Evolutionary conservation across 1,284 basidiomycete genomes (phyloP), one percentile per base, ranked within the genome.

Genomic region (Irpex lacteus): DNA sequence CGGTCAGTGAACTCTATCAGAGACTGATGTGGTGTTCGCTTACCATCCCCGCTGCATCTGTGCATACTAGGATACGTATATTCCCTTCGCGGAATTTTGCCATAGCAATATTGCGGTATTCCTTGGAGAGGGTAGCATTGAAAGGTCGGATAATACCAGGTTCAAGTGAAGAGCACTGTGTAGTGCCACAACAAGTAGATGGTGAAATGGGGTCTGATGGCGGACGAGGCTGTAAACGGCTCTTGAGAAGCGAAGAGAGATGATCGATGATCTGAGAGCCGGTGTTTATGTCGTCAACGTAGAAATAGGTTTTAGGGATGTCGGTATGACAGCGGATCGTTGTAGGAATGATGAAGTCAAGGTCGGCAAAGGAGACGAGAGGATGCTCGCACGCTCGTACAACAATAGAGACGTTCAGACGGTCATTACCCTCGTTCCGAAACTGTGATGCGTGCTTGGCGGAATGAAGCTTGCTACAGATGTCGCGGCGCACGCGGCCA

Each of bases 341-440:
- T 3, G 36, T 0, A 0, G 73, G 72, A 0, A 82, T 70, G 4
- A 80, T n/a, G 57, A 81, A 81, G 60, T 78, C 71, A 4, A 80
- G 70, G 67, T 82, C 78, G 0, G 63, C 50, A 62, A 70, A 79
- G 0, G 73, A 71, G 59, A 77, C 77, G 63, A 77, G 72, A 9
- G 77, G 64, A 60, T 80, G 66, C 13, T 80, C 67, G 9, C 78
- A 78, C 5, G 75, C 74, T 0, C 76, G 76, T 0, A 79, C 74
- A 1, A 78, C 74, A 0, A 77, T 63, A 1, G 80, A 75, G 4
- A 81, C 75, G 65, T 78, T 80, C 0, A 73, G 65, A 0, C 77
- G 70, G 59, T 81, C 77, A 64, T 82, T 82, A 2, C 78, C 79
- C 1, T 72, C 49, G 19, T 70, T 69, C 40, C 61, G 8, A 37